Evolutionary conservation across 2,329 filamentous ascomycete species (phyloP).

Genomic region (Colletotrichum sp.): DNA sequence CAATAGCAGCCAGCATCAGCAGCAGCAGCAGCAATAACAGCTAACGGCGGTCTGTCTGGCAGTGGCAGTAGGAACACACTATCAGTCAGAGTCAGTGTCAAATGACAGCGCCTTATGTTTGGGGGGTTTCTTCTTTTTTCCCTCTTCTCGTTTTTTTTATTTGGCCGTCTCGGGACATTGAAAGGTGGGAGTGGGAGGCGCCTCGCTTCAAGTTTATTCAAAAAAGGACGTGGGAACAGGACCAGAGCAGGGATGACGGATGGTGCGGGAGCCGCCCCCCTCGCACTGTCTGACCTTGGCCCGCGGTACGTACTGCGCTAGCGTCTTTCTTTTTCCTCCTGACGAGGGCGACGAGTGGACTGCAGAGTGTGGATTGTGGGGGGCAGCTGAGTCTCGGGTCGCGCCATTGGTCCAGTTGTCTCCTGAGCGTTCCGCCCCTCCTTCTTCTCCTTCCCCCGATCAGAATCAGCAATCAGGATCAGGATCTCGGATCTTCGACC

Average conservation of each 20-base stretch:
- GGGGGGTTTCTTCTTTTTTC: not conserved
- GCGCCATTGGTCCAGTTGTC: not conserved
- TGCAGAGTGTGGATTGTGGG: not conserved
- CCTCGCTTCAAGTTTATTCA: constrained; percentile 17
- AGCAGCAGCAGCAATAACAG: not conserved
- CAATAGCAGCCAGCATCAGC: not conserved
- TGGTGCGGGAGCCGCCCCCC: not conserved
- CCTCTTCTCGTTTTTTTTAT: not conserved
- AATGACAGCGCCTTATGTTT: not conserved
- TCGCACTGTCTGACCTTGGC: not conserved
- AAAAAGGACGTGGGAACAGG: constrained; percentile 7
- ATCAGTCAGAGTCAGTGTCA: not conserved
- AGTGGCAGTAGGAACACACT: not conserved
- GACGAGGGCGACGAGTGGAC: not conserved
- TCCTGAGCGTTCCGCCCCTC: not conserved
- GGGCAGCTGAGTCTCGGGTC: not conserved
- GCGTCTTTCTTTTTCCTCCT: not conserved
- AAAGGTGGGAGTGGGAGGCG: not conserved
- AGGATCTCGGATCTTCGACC: constrained; percentile 20
- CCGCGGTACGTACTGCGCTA: not conserved
- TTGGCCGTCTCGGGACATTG: not conserved
- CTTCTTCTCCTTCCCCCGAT: not conserved
- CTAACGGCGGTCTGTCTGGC: not conserved
- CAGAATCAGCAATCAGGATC: constrained; percentile 11
- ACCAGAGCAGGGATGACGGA: not conserved